Evolutionary conservation across 2,329 filamentous ascomycete genomes (phyloP).

Genomic region (Neofusicoccum parvum): DNA sequence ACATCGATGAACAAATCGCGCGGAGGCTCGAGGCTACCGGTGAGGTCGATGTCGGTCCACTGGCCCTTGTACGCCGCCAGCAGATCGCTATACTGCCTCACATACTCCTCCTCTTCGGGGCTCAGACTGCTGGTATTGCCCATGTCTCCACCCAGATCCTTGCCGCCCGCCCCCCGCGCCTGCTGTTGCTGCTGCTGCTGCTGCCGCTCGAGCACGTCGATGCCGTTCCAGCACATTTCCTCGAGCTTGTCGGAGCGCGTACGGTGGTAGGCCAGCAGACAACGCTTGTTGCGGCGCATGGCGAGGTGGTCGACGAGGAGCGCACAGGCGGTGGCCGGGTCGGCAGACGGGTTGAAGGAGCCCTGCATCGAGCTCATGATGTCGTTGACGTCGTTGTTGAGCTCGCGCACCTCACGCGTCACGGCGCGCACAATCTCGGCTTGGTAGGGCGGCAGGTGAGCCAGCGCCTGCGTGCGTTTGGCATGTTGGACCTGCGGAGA

Average conservation of each 20-base stretch:
- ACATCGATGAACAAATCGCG: conserved; percentile 96
- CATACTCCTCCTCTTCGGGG: conserved; percentile 78
- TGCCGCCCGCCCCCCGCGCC: conserved; percentile 33
- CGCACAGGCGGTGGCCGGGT: conserved; percentile 83
- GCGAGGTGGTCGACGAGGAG: conserved; percentile 91
- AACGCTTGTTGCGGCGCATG: conserved; percentile 95
- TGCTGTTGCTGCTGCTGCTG: conserved; percentile 58
- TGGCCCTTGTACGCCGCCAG: conserved; percentile 96
- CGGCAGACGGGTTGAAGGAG: conserved; percentile 79
- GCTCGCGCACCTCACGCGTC: conserved; percentile 87
- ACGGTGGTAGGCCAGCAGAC: conserved; percentile 89
- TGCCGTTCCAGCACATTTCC: conserved; percentile 88
- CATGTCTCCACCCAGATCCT: conserved; percentile 48
- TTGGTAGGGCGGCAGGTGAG: conserved; percentile 87
- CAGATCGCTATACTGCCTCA: conserved; percentile 86
- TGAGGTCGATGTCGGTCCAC: conserved; percentile 97
- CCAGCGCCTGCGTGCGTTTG: conserved; percentile 86
- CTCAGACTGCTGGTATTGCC: conserved; percentile 74
- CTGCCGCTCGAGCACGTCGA: conserved; percentile 74
- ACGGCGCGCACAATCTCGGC: conserved; percentile 86
- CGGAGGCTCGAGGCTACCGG: conserved; percentile 91
- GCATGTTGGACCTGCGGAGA: conserved; percentile 79
- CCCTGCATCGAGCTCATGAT: conserved; percentile 66
- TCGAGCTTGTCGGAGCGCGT: conserved; percentile 90
- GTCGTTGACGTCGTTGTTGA: conserved; percentile 82